Evolutionary conservation across 306 rosid genomes (phyloP), one percentile per base, ranked within the genome.

Genomic region (Heteromeles arbutifolia): DNA sequence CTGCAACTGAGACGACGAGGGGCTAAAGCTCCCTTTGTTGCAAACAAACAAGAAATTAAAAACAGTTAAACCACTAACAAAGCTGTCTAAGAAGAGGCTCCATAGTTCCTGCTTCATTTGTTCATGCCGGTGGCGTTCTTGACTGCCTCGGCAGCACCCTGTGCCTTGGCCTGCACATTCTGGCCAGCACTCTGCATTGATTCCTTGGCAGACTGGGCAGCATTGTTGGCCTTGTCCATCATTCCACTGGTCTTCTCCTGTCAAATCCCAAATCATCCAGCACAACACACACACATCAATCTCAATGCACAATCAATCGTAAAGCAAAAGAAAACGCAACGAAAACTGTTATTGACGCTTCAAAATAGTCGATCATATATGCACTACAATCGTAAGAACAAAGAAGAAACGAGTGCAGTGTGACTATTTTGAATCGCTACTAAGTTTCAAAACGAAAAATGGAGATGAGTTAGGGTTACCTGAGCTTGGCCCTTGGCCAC

Each of bases 71-170:
- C 3, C 29, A 25, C 65, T 59, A 32, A 15, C 4, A 12, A 54
- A 4, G 6, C 3, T 63, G 13, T 63, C 26, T 0, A 5, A 25
- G 1, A 43, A 34, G 65, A 26, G 65, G 43, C 43, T 17, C 62
- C 44, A 13, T 4, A 72, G 62, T 54, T 72, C 68, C 26, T 67
- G 50, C 69, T 74, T 84, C 79, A 85, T 44, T 88, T 86, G 79
- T 85, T 90, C 69, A 84, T 70, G 57, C 91, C 93, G 54, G 88
- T 85, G 21, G 92, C 90, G 79, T 90, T 73, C 86, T 92, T 90
- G 48, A 84, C 88, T 34, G 88, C 86, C 2, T 90, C 92, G 52
- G 77, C 85, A 18, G 92, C 92, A 78, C 89, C 96, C 66, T 83
- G 85, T 22, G 90, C 92, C 78, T 79, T 50, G 11, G 86, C 87